These are phyloP conservation scores for Teunomyces panamensis DNA, from an alignment of 805 yeast genomes.

Conservation along the genomic window DNA sequence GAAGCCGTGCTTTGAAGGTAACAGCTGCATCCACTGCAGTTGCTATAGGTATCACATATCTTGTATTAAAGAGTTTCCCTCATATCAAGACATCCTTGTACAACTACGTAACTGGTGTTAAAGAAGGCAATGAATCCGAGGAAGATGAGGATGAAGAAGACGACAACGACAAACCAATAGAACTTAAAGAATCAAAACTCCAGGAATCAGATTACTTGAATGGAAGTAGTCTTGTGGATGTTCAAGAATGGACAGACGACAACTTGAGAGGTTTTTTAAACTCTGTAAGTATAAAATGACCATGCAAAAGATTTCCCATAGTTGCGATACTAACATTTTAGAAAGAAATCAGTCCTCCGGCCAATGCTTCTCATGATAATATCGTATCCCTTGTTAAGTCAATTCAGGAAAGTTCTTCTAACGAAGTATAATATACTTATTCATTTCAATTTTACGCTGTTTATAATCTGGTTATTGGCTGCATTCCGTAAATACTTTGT, in stretches of 20 bases:
- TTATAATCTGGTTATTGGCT: slow-evolving; percentile 6
- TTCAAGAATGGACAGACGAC: slow-evolving; percentile 33
- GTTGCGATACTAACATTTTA: slow-evolving; percentile 22
- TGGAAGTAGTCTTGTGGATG: slow-evolving; percentile 24
- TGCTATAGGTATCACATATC: slow-evolving; percentile 39
- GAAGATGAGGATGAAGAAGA: slow-evolving; percentile 7
- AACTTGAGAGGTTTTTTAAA: slow-evolving; percentile 34
- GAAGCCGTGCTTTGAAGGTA: slow-evolving; percentile 9
- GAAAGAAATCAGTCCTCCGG: slow-evolving; percentile 48
- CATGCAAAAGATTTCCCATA: neutral
- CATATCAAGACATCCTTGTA: slow-evolving; percentile 35
- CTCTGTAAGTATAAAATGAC: slow-evolving; percentile 31
- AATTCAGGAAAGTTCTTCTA: slow-evolving; percentile 27
- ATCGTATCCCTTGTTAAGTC: slow-evolving; percentile 48
- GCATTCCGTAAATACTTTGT: neutral
- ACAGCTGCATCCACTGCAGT: slow-evolving; percentile 39
- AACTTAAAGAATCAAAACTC: slow-evolving; percentile 8
- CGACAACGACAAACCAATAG: slow-evolving; percentile 25
- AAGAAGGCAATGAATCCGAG: slow-evolving; percentile 11
- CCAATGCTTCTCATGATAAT: slow-evolving; percentile 43
- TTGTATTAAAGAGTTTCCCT: slow-evolving; percentile 49
- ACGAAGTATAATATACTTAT: slow-evolving; percentile 17
- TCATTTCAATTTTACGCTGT: slow-evolving; percentile 15
- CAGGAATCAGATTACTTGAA: slow-evolving; percentile 1
- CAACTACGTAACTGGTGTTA: slow-evolving; percentile 20